Conservation (phyloP, 768 basidiomycete genomes). For the Butyriboletus loyo region DNA sequence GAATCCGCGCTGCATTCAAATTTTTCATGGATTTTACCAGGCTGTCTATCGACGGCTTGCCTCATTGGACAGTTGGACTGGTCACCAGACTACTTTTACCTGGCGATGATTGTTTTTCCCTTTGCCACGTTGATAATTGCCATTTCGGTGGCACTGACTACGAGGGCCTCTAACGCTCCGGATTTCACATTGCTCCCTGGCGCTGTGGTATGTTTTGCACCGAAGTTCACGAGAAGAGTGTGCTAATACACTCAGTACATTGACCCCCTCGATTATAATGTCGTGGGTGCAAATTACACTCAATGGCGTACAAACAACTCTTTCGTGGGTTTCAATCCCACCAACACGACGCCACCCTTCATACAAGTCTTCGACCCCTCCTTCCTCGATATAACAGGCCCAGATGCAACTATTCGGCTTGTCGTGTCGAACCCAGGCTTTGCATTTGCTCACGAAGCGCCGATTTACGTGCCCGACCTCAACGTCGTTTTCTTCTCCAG, state of each 20-base stretch:
- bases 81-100: no score
- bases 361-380: slow-evolving; percentile 53
- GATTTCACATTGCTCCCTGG: slow-evolving; percentile 15
- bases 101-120: neutral
- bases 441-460: slow-evolving; percentile 79
- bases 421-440: slow-evolving; percentile 58
- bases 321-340: no score
- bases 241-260: slow-evolving; percentile 37
- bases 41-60: no score
- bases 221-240: neutral
- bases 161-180: neutral
- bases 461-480: slow-evolving; percentile 67
- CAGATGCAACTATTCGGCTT: no score
- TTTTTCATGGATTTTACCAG: no score
- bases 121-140: slow-evolving; percentile 5
- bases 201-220: slow-evolving; percentile 20
- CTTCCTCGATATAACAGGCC: slow-evolving; percentile 67
- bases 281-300: slow-evolving; percentile 43
- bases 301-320: slow-evolving; percentile 38
- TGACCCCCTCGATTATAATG: slow-evolving; percentile 49
- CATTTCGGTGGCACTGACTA: neutral
- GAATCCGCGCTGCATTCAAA: no score
- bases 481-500: slow-evolving; percentile 75
- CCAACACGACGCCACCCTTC: no score
- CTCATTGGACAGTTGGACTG: no score